A percentile compares a stretch with the other conserved stretches of the same genome.
These are phyloP conservation scores for Saccharomyces paradoxus DNA, from an alignment of 805 yeast genomes.

Conservation along the genomic window DNA sequence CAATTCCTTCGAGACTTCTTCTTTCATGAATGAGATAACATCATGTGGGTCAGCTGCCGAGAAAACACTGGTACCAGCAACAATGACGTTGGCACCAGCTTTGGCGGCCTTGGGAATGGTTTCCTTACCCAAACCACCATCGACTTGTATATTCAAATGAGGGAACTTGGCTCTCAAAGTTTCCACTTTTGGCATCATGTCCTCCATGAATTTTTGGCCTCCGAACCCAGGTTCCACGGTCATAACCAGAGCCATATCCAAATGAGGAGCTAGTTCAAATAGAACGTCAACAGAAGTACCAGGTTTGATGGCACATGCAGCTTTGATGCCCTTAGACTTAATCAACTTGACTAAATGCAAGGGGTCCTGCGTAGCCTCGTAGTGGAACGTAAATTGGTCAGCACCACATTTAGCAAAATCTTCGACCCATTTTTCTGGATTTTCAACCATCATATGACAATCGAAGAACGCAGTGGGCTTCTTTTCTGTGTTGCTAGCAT, in stretches of 20 bases:
- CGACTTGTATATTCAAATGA: slow-evolving; percentile 82
- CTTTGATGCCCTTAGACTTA: slow-evolving; percentile 76
- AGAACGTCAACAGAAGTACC: slow-evolving; percentile 81
- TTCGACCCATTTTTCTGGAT: slow-evolving; percentile 89
- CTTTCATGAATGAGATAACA: slow-evolving; percentile 62
- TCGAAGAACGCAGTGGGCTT: slow-evolving; percentile 60
- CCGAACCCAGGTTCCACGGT: slow-evolving; percentile 99
- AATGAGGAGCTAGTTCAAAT: slow-evolving; percentile 59
- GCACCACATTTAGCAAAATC: slow-evolving; percentile 92
- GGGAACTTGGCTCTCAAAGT: slow-evolving; percentile 68
- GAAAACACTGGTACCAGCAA: slow-evolving; percentile 93
- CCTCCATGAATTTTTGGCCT: slow-evolving; percentile 91
- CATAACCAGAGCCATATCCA: slow-evolving; percentile 96
- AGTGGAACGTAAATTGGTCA: slow-evolving; percentile 92
- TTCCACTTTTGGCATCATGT: slow-evolving; percentile 94
- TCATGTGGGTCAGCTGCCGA: slow-evolving; percentile 72
- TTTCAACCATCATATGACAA: slow-evolving; percentile 96
- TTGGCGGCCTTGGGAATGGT: slow-evolving; percentile 84
- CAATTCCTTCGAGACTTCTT: slow-evolving; percentile 47
- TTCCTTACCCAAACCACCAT: slow-evolving; percentile 87
- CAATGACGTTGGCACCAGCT: slow-evolving; percentile 97
- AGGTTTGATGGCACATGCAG: slow-evolving; percentile 92
- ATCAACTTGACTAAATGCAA: slow-evolving; percentile 64
- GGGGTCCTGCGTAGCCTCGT: slow-evolving; percentile 83
- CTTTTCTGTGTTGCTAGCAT: slow-evolving; percentile 26